phyloP scores from a whole-genome alignment of 2,329 filamentous ascomycete species.

The Apiospora marii region DNA sequence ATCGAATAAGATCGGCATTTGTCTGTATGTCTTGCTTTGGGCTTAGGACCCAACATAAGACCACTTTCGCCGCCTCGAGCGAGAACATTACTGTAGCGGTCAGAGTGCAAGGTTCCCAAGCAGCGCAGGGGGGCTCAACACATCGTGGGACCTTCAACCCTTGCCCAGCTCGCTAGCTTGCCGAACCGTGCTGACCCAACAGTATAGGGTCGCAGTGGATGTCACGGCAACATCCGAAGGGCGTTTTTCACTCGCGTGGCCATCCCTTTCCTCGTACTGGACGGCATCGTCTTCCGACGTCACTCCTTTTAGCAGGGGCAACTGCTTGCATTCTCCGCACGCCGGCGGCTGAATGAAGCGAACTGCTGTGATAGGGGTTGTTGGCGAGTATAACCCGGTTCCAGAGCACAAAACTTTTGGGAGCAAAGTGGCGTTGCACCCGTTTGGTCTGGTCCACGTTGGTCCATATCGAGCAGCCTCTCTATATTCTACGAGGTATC shows the following conservation, averaged over 20 bases:
- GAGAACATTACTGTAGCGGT: background rate
- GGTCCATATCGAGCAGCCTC: too few species aligned
- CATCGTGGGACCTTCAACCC: background rate
- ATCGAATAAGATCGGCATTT: background rate
- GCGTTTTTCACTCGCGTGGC: background rate
- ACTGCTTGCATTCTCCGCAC: background rate
- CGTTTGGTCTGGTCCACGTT: background rate
- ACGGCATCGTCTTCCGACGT: constrained; percentile 3
- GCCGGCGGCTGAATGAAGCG: too few species aligned
- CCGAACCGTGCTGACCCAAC: background rate
- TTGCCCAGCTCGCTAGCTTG: constrained; percentile 4
- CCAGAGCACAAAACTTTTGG: background rate
- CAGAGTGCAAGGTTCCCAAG: constrained; percentile 2
- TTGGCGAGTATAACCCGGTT: background rate
- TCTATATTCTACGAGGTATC: too few species aligned
- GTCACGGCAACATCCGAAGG: constrained; percentile 5
- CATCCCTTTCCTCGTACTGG: background rate
- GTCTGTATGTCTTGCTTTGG: background rate
- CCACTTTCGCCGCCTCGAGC: background rate
- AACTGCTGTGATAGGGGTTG: background rate
- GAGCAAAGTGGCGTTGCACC: background rate
- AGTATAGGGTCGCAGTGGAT: constrained; percentile 11
- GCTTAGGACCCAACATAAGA: background rate
- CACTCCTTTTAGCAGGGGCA: background rate
- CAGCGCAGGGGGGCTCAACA: background rate